Evolutionary conservation across 2,329 filamentous ascomycete genomes (phyloP).

Genomic region (Bipolaris gigantea): DNA sequence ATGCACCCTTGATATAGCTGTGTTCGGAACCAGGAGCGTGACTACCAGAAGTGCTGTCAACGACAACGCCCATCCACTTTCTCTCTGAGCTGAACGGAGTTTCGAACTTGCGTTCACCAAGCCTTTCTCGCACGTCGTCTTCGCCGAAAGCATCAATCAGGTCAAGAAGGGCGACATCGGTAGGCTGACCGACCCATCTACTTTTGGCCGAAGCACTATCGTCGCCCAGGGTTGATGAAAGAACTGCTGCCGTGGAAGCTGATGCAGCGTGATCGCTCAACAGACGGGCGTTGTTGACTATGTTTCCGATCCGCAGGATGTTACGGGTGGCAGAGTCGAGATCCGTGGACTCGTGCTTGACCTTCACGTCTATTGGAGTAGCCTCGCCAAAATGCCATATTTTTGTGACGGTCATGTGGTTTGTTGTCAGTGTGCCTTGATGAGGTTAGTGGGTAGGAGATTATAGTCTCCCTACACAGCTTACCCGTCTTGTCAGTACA

Average conservation of each 20-base stretch:
- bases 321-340: constrained; percentile 75
- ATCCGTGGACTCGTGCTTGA: constrained; percentile 55
- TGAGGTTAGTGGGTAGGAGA: background rate
- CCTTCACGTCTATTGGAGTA: constrained; percentile 59
- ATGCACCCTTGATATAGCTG: constrained; percentile 92
- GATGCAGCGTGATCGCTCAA: constrained; percentile 71
- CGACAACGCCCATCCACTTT: constrained; percentile 98
- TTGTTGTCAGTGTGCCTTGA: constrained; percentile 84
- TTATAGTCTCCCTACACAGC: background rate
- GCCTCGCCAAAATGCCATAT: constrained; percentile 87
- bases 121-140: constrained; percentile 83
- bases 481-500: constrained; percentile 95
- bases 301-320: constrained; percentile 88
- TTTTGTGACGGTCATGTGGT: constrained; percentile 97
- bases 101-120: constrained; percentile 80
- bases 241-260: constrained; percentile 72
- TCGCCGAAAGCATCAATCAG: constrained; percentile 88
- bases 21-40: constrained; percentile 67
- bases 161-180: constrained; percentile 95
- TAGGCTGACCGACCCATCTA: constrained; percentile 94
- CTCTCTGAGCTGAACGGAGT: constrained; percentile 95
- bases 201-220: constrained; percentile 70
- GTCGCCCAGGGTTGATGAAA: constrained; percentile 78
- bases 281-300: constrained; percentile 90
- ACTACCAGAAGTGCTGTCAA: constrained; percentile 57